Evolutionary conservation across 2,329 filamentous ascomycete species (phyloP).

Genomic region (Exophiala dermatitidis): DNA sequence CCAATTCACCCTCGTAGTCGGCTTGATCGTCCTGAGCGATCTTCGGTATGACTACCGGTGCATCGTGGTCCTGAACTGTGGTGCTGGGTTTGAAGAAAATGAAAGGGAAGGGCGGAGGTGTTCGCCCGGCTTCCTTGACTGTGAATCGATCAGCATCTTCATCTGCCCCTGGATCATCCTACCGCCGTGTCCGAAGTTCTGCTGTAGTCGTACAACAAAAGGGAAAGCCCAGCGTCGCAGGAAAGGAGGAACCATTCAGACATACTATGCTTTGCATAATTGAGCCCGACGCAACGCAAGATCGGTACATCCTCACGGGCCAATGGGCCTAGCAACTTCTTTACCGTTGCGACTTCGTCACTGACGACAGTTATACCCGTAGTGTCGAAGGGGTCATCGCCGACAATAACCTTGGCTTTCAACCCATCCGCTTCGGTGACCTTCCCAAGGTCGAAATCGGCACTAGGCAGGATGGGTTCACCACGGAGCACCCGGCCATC

Average conservation of each 20-base stretch:
- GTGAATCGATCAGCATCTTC: no score
- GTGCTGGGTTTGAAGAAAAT: slow-evolving; percentile 38
- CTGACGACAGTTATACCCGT: slow-evolving; percentile 35
- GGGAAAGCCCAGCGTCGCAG: neutral
- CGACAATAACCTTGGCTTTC: slow-evolving; percentile 47
- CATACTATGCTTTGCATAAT: slow-evolving; percentile 43
- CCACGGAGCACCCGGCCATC: slow-evolving; percentile 47
- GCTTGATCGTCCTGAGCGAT: slow-evolving; percentile 35
- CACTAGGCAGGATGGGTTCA: slow-evolving; percentile 46
- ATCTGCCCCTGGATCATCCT: no score
- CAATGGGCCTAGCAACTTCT: slow-evolving; percentile 49
- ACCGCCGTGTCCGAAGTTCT: no score
- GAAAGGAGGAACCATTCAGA: neutral
- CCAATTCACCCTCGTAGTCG: slow-evolving; percentile 39
- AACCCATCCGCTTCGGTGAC: slow-evolving; percentile 44
- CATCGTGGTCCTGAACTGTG: slow-evolving; percentile 31
- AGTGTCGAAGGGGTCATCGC: slow-evolving; percentile 45
- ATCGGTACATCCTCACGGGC: slow-evolving; percentile 48
- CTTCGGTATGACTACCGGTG: slow-evolving; percentile 30
- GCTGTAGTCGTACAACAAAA: neutral
- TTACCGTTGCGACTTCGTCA: slow-evolving; percentile 49
- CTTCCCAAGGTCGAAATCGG: slow-evolving; percentile 40
- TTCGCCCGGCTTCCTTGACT: slow-evolving; percentile 34
- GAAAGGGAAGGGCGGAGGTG: slow-evolving; percentile 33
- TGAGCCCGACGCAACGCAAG: slow-evolving; percentile 44